Base-by-base conservation (phyloP, 2,329 filamentous ascomycete species). In the Aspergillus intermedius region DNA sequence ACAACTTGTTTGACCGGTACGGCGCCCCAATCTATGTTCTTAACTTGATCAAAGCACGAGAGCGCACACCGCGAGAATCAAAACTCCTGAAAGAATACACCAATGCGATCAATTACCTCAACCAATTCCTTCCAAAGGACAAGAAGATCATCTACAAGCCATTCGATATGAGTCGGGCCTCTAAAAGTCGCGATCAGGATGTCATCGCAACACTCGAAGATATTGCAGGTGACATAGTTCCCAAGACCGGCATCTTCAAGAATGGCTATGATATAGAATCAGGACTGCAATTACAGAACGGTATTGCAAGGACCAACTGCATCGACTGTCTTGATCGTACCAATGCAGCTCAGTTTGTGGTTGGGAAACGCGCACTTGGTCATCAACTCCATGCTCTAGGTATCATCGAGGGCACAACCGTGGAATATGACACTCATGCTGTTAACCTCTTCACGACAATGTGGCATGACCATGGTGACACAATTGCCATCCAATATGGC, bases 401-500 rank as follows among this genome's bases (percentile, higher is more conserved):
- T 5, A 85, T 98, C 25, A 84, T 97, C 23, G 81, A 84, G 49
- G 80, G 86, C 34, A 86, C 86, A 1, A 82, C 80, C 1, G 81
- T 98, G 45, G 86, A 91, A 50, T 98, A 95, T 63, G 93, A 98
- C 60, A 95, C 90, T 0, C 93, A 98, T 70, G 90, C 89, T 2
- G 87, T 96, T 49, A 95, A 97, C 59, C 80, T 96, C 8, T 96
- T 98, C 60, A 97, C 93, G 1, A 88, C 95, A 61, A 97, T 98
- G 91, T 95, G 91, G 72, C 91, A 97, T 66, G 90, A 95, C 58
- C 93, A 98, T 63, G 93, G 93, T 49, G 93, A 98, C 67, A 96
- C 91, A 3, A 97, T 98, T 61, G 93, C 93, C 1, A 87, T 97
- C 47, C 93, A 98, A 66, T 98, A 98, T 60, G 93, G 93, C 49